Conservation (phyloP, 1,284 basidiomycete species). For the Ustilago vetiveriae region DNA sequence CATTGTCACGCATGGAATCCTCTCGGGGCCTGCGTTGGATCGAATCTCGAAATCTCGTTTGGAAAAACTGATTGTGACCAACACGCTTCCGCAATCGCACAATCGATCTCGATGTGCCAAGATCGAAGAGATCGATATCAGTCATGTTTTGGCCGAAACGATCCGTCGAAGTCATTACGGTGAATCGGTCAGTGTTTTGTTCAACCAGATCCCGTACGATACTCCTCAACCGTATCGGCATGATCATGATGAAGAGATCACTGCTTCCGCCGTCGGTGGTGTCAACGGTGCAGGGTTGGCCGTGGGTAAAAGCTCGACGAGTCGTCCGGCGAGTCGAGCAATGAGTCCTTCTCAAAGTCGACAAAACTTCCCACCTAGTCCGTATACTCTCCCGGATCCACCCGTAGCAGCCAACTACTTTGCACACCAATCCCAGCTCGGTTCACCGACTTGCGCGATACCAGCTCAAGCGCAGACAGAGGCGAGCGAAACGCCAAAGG, state of each 20-base stretch:
- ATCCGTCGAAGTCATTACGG: constrained; percentile 79
- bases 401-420: constrained; percentile 55
- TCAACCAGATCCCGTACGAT: constrained; percentile 66
- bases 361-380: constrained; percentile 32
- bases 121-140: constrained; percentile 91
- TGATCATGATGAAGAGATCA: constrained; percentile 44
- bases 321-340: constrained; percentile 5
- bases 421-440: constrained; percentile 14
- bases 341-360: background rate
- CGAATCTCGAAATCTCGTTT: constrained; percentile 69
- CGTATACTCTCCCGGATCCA: constrained; percentile 57
- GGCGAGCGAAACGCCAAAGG: constrained; percentile 29
- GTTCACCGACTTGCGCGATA: no score
- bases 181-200: constrained; percentile 62
- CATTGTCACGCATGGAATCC: constrained; percentile 96
- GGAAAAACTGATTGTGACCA: constrained; percentile 97
- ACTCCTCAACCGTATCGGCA: constrained; percentile 65
- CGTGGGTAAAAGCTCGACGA: constrained; percentile 4
- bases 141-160: constrained; percentile 93
- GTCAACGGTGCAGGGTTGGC: background rate
- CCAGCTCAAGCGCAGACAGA: no score
- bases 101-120: constrained; percentile 82
- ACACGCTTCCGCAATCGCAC: constrained; percentile 89
- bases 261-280: background rate
- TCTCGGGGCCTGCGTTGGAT: constrained; percentile 86